Evolutionary conservation across 495 filamentous ascomycete species (phyloP), one percentile per base, ranked within the genome.

Genomic region (Hyaloscypha bicolor): DNA sequence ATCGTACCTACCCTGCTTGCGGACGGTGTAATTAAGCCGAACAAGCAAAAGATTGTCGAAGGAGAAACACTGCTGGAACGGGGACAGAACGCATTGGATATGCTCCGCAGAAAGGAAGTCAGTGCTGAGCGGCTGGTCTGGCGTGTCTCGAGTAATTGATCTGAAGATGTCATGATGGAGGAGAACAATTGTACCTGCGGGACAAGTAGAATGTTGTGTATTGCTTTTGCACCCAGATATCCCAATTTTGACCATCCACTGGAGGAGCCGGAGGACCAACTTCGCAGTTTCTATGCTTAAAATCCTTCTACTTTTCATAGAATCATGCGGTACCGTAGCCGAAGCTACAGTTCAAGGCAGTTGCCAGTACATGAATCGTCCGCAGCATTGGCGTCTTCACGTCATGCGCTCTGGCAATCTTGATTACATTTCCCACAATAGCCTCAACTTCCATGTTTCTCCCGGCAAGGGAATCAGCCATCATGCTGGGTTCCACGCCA

Each of bases 111-210:
- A 55, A 70, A 76, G 63, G 82, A 77, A 21, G 76, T 78, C 21
- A 82, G 79, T 64, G 82, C 80, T 19, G 80, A 85, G 76, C 81
- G 79, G 72, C 70, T 83, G 22, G 78, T 84, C 12, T 85, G 82
- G 83, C 77, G 77, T 39, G 75, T 85, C 14, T 69, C 73, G 42
- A 19, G 16, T 4, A 12, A 14, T 14, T 48, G 16, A 19, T 48
- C 16, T 48, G 16, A 16, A 19, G 16, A 4, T 16, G 35, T 8
- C 3, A 37, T 37, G 6, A 37, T 37, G 35, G 6, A 12, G 3
- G 35, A 12, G 6, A 37, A 37, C 12, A 12, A 1, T 6, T 37
- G 12, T 6, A 0, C 35, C 12, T 37, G 35, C 35, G 12, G 8
- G 6, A 37, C 12, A 8, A 37, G 12, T 37, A 8, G 35, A 37